phyloP scores from a whole-genome alignment of 805 yeast genomes.

The Alloascoidea africana region DNA sequence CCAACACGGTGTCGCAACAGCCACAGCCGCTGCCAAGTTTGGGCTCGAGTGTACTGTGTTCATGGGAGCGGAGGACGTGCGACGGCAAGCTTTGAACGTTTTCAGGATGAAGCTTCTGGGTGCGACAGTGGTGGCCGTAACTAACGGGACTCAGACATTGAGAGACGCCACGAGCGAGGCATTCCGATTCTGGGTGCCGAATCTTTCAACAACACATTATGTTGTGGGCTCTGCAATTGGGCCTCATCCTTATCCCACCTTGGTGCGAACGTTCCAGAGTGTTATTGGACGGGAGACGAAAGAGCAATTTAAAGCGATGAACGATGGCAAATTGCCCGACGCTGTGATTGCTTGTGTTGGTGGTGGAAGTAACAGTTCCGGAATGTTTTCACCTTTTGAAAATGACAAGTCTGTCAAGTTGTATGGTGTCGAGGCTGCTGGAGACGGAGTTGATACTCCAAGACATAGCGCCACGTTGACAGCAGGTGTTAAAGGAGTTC shows the following conservation, averaged over 20 bases:
- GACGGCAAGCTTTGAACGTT: conserved; percentile 96
- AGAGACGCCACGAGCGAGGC: conserved; percentile 99
- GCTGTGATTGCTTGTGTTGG: conserved; percentile 98
- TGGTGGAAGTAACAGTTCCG: conserved; percentile 96
- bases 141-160: conserved; percentile 88
- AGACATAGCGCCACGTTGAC: conserved; percentile 89
- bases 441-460: conserved; percentile 86
- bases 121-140: conserved; percentile 87
- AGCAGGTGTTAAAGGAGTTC: conserved; percentile 93
- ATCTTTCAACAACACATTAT: conserved; percentile 77
- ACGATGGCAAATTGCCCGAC: conserved; percentile 77
- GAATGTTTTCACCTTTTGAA: conserved; percentile 91
- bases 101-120: conserved; percentile 95
- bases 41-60: conserved; percentile 88
- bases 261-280: conserved; percentile 96
- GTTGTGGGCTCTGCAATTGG: conserved; percentile 98
- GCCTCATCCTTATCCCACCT: conserved; percentile 97
- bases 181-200: conserved; percentile 87
- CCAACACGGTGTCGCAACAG: conserved; percentile 36
- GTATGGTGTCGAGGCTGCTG: conserved; percentile 97
- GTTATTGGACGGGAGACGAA: conserved; percentile 93
- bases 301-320: conserved; percentile 69
- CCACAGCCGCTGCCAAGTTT: conserved; percentile 37
- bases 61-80: conserved; percentile 99
- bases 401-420: conserved; percentile 62